phyloP scores from a whole-genome alignment of 108 stramenopile species.

The Skeletonema marinoi region DNA sequence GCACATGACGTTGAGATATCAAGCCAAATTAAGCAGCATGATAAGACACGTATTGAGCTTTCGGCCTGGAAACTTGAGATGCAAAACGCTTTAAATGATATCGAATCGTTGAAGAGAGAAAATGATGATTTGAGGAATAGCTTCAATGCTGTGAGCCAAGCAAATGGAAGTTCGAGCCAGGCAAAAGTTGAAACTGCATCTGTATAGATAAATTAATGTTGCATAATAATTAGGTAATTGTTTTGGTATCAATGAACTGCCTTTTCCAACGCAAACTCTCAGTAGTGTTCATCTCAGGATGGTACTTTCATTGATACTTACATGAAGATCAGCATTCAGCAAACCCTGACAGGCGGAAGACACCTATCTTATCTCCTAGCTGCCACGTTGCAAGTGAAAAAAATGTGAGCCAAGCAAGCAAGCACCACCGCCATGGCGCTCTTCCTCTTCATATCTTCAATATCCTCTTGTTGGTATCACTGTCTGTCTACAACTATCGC shows the following conservation, averaged over 20 bases:
- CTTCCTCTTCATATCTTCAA: neutral
- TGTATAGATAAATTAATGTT: neutral
- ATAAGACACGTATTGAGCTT: slow-evolving; percentile 34
- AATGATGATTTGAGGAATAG: slow-evolving; percentile 30
- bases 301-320: too few species aligned
- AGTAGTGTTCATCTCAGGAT: too few species aligned
- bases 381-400: neutral
- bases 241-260: neutral
- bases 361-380: neutral
- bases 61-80: slow-evolving; percentile 53
- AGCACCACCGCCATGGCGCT: neutral
- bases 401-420: neutral
- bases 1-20: slow-evolving; percentile 29
- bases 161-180: neutral
- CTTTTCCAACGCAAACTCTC: neutral
- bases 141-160: neutral
- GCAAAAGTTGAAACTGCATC: neutral
- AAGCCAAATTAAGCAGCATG: slow-evolving; percentile 19
- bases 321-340: too few species aligned
- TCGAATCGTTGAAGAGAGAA: slow-evolving; percentile 44
- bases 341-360: neutral
- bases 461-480: neutral
- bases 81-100: slow-evolving; percentile 56
- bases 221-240: neutral
- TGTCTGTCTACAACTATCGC: neutral